Evolutionary conservation across 352 stramenopile species (phyloP).

Genomic region (Pythium diclinum): DNA sequence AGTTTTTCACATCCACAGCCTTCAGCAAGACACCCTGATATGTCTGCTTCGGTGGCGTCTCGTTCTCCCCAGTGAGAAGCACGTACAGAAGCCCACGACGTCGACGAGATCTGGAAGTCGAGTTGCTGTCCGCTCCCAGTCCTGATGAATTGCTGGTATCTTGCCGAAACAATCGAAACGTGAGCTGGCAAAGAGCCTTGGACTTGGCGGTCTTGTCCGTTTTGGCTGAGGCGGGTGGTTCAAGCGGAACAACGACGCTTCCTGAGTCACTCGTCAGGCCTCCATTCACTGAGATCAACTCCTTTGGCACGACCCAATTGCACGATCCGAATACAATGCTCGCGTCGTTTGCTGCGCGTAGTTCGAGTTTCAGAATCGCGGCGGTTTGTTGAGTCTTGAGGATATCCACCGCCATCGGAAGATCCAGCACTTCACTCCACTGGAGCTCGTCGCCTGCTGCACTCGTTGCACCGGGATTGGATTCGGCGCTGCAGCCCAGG

Average conservation of each 20-base stretch:
- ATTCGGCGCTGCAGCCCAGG: constrained; percentile 28
- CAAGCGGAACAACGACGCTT: constrained; percentile 15
- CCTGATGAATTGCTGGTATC: not conserved
- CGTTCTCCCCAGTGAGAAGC: not conserved
- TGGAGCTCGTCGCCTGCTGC: not conserved
- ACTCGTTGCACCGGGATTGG: constrained; percentile 23
- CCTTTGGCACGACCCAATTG: constrained; percentile 31
- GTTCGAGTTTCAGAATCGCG: constrained; percentile 23
- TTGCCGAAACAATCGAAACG: constrained; percentile 8
- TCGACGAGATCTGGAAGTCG: not conserved
- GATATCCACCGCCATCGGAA: not conserved
- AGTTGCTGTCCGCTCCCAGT: not conserved
- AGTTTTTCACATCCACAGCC: not conserved
- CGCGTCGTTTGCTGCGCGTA: constrained; percentile 22
- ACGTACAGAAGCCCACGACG: constrained; percentile 1
- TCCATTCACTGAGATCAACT: constrained; percentile 5
- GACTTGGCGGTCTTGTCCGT: constrained; percentile 7
- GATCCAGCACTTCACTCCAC: constrained; percentile 26
- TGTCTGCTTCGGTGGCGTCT: not conserved
- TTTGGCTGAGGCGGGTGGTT: not conserved
- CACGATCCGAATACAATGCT: constrained; percentile 27
- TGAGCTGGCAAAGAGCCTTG: constrained; percentile 9
- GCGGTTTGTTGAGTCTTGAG: constrained; percentile 1
- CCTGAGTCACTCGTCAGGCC: not conserved
- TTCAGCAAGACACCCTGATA: constrained; percentile 1